These are phyloP conservation scores for Podaxis rugospora DNA, from an alignment of 768 basidiomycete genomes.

Conservation along the genomic window DNA sequence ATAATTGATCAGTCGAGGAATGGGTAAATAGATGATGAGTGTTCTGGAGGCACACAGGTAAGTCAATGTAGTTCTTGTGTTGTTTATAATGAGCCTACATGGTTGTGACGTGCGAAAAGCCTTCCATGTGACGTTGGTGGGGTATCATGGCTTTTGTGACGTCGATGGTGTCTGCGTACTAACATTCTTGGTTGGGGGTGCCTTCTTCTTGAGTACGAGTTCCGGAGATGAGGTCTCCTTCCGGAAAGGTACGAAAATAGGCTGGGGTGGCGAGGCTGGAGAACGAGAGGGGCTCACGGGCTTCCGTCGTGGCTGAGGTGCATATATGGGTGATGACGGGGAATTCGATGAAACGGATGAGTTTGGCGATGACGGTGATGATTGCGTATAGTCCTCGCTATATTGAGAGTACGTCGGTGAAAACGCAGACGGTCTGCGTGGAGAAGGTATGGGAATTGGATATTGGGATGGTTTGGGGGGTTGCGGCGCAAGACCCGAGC, in stretches of 20 bases:
- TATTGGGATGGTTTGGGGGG: slow-evolving; percentile 47
- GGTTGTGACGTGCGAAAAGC: neutral
- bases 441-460: slow-evolving; percentile 34
- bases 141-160: slow-evolving; percentile 1
- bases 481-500: slow-evolving; percentile 32
- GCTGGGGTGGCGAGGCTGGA: slow-evolving; percentile 18
- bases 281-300: slow-evolving; percentile 12
- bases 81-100: neutral
- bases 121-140: neutral
- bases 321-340: slow-evolving; percentile 15
- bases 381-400: slow-evolving; percentile 8
- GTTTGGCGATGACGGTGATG: slow-evolving; percentile 20
- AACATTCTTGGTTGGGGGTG: slow-evolving; percentile 9
- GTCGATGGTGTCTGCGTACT: slow-evolving; percentile 7
- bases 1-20: neutral
- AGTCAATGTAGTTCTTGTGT: neutral
- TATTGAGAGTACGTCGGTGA: slow-evolving; percentile 15
- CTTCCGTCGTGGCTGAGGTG: slow-evolving; percentile 24
- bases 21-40: neutral
- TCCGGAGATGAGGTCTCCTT: slow-evolving; percentile 54
- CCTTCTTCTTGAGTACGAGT: slow-evolving; percentile 38
- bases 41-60: neutral
- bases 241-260: slow-evolving; percentile 50
- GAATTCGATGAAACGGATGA: slow-evolving; percentile 16
- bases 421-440: slow-evolving; percentile 16